Percentiles rank a stretch among this genome's conserved stretches.
These are phyloP conservation scores for Cucurbita maxima DNA, from an alignment of 306 rosid species.

Conservation along the genomic window DNA sequence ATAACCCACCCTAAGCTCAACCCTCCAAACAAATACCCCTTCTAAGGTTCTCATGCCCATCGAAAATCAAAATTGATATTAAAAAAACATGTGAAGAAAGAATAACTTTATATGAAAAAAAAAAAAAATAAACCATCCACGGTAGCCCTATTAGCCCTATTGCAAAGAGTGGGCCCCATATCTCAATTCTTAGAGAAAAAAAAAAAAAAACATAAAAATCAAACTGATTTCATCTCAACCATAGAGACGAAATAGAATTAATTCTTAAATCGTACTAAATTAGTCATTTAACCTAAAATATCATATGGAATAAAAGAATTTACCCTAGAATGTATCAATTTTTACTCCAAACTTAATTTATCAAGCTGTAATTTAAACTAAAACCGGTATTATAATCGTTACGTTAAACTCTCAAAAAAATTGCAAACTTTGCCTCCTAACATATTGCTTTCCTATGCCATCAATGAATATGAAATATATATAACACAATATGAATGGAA, in stretches of 20 bases:
- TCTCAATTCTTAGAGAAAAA: not conserved
- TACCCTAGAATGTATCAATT: not conserved
- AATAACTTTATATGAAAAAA: not conserved
- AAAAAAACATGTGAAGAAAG: not conserved
- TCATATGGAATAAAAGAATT: not conserved
- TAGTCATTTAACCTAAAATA: not conserved
- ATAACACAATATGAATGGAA: no score
- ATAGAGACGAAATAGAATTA: not conserved
- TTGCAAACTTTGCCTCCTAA: no score
- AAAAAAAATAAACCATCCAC: not conserved
- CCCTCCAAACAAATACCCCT: no score
- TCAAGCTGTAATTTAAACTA: not conserved
- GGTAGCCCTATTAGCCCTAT: no score
- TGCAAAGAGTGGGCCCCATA: not conserved
- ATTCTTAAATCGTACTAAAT: not conserved
- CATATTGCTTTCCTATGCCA: no score
- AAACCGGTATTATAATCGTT: not conserved
- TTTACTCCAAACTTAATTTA: not conserved
- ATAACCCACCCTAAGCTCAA: no score
- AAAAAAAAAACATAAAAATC: not conserved
- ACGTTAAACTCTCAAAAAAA: no score
- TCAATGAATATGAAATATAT: no score
- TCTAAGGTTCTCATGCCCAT: not conserved
- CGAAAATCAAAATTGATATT: not conserved
- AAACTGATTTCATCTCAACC: not conserved